A percentile compares a stretch with the other conserved stretches of the same genome.
These are phyloP conservation scores for Blechomonas ayalai DNA, from an alignment of 208 protist species.

Conservation along the genomic window DNA sequence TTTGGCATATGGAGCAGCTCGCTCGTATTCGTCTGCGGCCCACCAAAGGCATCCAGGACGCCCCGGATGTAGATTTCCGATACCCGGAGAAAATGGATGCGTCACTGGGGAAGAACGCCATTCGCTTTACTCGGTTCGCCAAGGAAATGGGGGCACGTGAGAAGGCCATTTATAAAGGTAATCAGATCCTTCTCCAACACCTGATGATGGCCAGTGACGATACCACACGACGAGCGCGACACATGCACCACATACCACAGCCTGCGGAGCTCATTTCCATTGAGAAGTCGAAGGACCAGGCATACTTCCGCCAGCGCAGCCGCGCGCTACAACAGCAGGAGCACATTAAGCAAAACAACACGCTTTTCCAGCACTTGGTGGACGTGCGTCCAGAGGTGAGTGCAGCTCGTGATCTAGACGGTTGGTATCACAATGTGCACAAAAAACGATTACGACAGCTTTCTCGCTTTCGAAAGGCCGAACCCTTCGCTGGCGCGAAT, in stretches of 20 bases:
- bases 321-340: slow-evolving; percentile 13
- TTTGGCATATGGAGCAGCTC: slow-evolving; percentile 60
- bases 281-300: slow-evolving; percentile 30
- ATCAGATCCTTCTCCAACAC: slow-evolving; percentile 18
- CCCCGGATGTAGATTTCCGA: slow-evolving; percentile 42
- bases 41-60: slow-evolving; percentile 32
- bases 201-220: slow-evolving; percentile 27
- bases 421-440: slow-evolving; percentile 45
- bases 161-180: slow-evolving; percentile 20
- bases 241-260: slow-evolving; percentile 39
- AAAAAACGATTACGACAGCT: slow-evolving; percentile 24
- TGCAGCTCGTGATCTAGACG: slow-evolving; percentile 22
- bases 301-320: slow-evolving; percentile 8
- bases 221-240: slow-evolving; percentile 13
- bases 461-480: slow-evolving; percentile 33
- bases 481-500: slow-evolving; percentile 36
- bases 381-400: slow-evolving; percentile 14
- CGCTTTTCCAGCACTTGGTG: slow-evolving; percentile 29
- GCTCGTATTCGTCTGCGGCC: slow-evolving; percentile 31
- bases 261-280: slow-evolving; percentile 14
- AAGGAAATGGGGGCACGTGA: slow-evolving; percentile 34
- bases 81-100: slow-evolving; percentile 15
- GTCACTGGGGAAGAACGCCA: slow-evolving; percentile 6
- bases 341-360: too few relatives aligned
- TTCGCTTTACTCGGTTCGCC: slow-evolving; percentile 22